These are phyloP conservation scores for Penicillium sp. DNA, from an alignment of 2,329 filamentous ascomycete genomes.

Conservation along the genomic window DNA sequence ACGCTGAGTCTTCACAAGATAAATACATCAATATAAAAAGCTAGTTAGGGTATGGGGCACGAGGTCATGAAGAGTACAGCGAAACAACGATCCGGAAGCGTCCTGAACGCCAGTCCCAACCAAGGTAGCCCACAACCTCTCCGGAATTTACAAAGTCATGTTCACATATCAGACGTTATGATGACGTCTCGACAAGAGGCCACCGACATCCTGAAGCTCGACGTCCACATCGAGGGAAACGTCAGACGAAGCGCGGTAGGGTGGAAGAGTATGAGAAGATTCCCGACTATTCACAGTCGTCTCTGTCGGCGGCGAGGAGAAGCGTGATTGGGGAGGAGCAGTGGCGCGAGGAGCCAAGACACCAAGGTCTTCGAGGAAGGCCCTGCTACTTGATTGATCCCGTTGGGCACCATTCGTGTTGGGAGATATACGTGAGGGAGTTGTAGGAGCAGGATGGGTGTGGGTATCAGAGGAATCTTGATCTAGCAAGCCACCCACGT, in stretches of 20 bases:
- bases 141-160: background rate
- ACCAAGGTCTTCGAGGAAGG: constrained; percentile 37
- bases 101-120: no score
- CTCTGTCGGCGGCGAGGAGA: background rate
- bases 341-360: constrained; percentile 14
- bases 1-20: background rate
- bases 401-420: constrained; percentile 3
- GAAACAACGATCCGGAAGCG: background rate
- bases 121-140: no score
- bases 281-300: background rate
- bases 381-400: constrained; percentile 26
- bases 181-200: constrained; percentile 32
- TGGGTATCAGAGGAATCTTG: constrained; percentile 19
- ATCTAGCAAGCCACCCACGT: constrained; percentile 73
- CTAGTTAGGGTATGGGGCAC: background rate
- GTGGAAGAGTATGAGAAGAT: constrained; percentile 16
- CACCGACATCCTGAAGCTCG: constrained; percentile 46
- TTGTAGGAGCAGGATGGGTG: constrained; percentile 9
- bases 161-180: background rate
- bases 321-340: background rate
- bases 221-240: constrained; percentile 26
- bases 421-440: constrained; percentile 5
- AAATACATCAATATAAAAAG: background rate
- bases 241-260: constrained; percentile 22
- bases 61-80: background rate